These are phyloP conservation scores for Suhomyces prunicola DNA, from an alignment of 805 yeast species.

Conservation along the genomic window DNA sequence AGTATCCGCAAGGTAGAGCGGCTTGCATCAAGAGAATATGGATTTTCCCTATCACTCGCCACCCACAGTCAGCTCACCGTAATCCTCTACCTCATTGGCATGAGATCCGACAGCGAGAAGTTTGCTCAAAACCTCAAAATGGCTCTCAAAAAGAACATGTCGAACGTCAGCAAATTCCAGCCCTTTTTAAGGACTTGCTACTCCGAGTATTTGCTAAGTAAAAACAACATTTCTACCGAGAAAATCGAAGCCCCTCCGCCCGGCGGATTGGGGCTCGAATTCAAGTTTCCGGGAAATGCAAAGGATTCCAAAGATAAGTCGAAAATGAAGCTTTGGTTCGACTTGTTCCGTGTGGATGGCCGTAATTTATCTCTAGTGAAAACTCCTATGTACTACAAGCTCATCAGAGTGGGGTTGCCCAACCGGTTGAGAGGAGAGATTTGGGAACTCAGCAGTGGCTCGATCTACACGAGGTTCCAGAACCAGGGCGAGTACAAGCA, in stretches of 20 bases:
- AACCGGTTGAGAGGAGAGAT: constrained; percentile 91
- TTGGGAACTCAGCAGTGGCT: constrained; percentile 92
- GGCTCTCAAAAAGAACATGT: constrained; percentile 59
- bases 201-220: constrained; percentile 76
- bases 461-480: constrained; percentile 68
- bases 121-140: constrained; percentile 70
- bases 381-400: constrained; percentile 74
- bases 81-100: constrained; percentile 72
- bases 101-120: constrained; percentile 72
- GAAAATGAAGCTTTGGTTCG: constrained; percentile 91
- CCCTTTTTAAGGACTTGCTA: constrained; percentile 70
- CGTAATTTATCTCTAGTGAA: constrained; percentile 73
- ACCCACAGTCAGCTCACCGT: constrained; percentile 64
- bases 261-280: constrained; percentile 84
- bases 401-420: constrained; percentile 91
- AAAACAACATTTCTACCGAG: constrained; percentile 47
- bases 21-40: constrained; percentile 69
- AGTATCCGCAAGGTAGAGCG: constrained; percentile 84
- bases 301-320: constrained; percentile 72
- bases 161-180: constrained; percentile 57
- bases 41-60: constrained; percentile 71
- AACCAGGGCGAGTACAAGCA: constrained; percentile 57
- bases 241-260: constrained; percentile 53
- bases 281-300: constrained; percentile 88
- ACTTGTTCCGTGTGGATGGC: constrained; percentile 80